phyloP scores from a whole-genome alignment of 805 yeast species.

The Metschnikowia arizonensis region DNA sequence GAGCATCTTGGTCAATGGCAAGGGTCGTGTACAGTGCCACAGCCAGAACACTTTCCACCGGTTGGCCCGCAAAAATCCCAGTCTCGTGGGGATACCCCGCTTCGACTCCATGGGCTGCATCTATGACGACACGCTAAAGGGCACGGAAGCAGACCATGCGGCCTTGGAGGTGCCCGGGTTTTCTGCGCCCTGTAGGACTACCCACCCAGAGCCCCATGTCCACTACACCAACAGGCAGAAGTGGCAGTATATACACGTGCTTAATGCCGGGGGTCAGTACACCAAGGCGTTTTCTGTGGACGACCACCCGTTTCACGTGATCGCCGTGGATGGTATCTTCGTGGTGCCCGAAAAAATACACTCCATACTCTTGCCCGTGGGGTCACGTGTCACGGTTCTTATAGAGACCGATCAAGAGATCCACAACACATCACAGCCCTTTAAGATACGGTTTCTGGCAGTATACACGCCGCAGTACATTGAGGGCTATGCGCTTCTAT shows the following conservation, averaged over 20 bases:
- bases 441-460: constrained; percentile 27
- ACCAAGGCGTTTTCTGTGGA: constrained; percentile 32
- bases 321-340: constrained; percentile 33
- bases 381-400: constrained; percentile 26
- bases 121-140: constrained; percentile 16
- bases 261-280: constrained; percentile 34
- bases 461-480: constrained; percentile 26
- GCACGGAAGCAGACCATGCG: constrained; percentile 15
- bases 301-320: constrained; percentile 26
- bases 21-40: constrained; percentile 26
- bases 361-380: constrained; percentile 30
- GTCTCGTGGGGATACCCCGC: constrained; percentile 9
- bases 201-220: constrained; percentile 18
- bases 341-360: constrained; percentile 23
- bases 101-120: constrained; percentile 24
- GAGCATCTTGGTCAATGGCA: constrained; percentile 29
- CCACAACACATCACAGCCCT: constrained; percentile 20
- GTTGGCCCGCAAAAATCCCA: constrained; percentile 16
- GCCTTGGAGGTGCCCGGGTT: constrained; percentile 26
- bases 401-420: constrained; percentile 20
- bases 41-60: constrained; percentile 11
- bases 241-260: constrained; percentile 27
- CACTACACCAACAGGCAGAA: constrained; percentile 19
- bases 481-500: constrained; percentile 25
- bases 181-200: constrained; percentile 20